These are phyloP conservation scores for Tremella yokohamensis DNA, from an alignment of 768 basidiomycete genomes.

Conservation along the genomic window DNA sequence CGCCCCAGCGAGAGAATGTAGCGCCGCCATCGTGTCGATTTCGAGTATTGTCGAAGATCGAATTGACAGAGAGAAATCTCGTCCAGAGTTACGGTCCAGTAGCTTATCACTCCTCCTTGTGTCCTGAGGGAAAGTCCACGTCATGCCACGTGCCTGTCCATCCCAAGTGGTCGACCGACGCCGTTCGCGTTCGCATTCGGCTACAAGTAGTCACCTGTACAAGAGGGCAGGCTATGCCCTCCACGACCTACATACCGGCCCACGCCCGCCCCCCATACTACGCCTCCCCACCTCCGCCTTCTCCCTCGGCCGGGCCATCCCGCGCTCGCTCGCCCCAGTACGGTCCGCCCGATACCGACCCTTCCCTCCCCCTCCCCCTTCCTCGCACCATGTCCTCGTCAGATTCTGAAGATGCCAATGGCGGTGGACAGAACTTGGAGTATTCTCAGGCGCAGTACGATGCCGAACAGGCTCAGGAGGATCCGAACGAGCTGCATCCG, in stretches of 20 bases:
- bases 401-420: slow-evolving; percentile 7
- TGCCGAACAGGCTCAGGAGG: slow-evolving; percentile 15
- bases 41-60: too few species aligned
- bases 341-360: slow-evolving; percentile 39
- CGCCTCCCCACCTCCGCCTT: slow-evolving; percentile 18
- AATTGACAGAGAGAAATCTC: too few species aligned
- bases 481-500: neutral
- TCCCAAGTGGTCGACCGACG: neutral
- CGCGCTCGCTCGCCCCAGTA: slow-evolving; percentile 29
- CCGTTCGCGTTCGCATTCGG: slow-evolving; percentile 16
- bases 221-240: too few species aligned
- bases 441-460: neutral
- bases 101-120: too few species aligned
- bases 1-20: slow-evolving; percentile 7
- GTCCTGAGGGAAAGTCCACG: too few species aligned
- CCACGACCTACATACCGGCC: slow-evolving; percentile 18
- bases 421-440: slow-evolving; percentile 9
- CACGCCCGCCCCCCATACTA: slow-evolving; percentile 39
- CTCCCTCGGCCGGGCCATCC: neutral
- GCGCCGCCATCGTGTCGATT: neutral
- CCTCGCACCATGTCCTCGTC: slow-evolving; percentile 19
- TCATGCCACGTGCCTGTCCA: too few species aligned
- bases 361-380: slow-evolving; percentile 16
- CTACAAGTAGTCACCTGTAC: too few species aligned
- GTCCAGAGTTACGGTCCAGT: too few species aligned